These are phyloP conservation scores for Malus fusca DNA, from an alignment of 306 rosid species.

Conservation along the genomic window DNA sequence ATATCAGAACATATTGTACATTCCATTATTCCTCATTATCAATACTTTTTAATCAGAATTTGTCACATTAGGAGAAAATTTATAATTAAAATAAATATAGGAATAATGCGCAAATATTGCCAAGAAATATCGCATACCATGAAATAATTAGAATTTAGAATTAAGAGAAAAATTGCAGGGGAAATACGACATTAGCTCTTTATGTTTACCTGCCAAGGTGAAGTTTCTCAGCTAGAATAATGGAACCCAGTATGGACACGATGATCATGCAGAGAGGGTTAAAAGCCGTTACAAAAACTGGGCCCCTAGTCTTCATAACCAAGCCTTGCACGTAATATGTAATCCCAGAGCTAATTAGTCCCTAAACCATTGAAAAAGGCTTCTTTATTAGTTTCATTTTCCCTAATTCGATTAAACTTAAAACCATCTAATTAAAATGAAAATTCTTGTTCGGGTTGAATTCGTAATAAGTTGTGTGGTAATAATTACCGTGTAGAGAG, in stretches of 20 bases:
- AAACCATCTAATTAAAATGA: neutral
- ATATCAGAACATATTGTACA: neutral
- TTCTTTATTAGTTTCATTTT: neutral
- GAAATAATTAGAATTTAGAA: neutral
- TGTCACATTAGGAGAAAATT: neutral
- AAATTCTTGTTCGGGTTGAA: neutral
- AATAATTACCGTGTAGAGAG: conserved; percentile 46
- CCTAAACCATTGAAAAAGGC: conserved; percentile 27
- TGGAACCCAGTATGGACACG: conserved; percentile 40
- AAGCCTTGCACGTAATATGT: conserved; percentile 58
- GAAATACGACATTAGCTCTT: neutral
- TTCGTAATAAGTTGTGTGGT: neutral
- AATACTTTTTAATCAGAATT: neutral
- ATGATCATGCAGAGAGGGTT: conserved; percentile 69
- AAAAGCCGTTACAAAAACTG: conserved; percentile 66
- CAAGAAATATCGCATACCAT: neutral
- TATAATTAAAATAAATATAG: neutral
- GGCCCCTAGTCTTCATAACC: conserved; percentile 61
- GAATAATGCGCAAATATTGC: neutral
- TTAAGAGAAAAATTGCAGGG: neutral
- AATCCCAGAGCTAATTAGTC: conserved; percentile 55
- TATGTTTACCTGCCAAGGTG: conserved; percentile 54
- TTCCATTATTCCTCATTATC: neutral
- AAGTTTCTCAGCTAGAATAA: conserved; percentile 54
- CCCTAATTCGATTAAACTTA: neutral